Percentiles rank a stretch among this genome's conserved stretches.
phyloP scores from a whole-genome alignment of 805 yeast species.

The Saccharomycopsis amapae region DNA sequence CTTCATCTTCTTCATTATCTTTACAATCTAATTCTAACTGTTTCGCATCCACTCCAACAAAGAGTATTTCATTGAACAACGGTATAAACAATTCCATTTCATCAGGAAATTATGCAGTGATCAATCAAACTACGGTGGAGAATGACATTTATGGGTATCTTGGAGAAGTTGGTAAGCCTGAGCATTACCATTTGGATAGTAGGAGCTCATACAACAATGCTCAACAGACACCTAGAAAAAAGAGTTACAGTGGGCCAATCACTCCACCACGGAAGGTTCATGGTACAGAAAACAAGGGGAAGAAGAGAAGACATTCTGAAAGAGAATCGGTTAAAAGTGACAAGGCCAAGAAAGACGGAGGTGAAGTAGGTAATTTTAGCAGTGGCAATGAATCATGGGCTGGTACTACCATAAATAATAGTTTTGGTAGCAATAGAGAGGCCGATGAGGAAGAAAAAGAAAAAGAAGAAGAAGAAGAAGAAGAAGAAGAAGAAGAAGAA shows the following conservation, averaged over 20 bases:
- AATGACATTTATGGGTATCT: not conserved
- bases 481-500: not conserved
- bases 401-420: not conserved
- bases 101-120: not conserved
- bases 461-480: not conserved
- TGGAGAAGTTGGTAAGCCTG: not conserved
- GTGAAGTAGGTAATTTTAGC: too few relatives aligned
- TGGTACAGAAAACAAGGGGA: not conserved
- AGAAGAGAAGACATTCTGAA: slow-evolving; percentile 9
- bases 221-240: not conserved
- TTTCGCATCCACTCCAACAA: not conserved
- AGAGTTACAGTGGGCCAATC: not conserved
- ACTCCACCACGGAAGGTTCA: not conserved
- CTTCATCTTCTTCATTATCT: not conserved
- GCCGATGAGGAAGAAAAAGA: not conserved
- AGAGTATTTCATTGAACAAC: not conserved
- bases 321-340: slow-evolving; percentile 2
- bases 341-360: too few relatives aligned
- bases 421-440: too few relatives aligned
- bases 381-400: too few relatives aligned
- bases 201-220: not conserved
- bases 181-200: not conserved
- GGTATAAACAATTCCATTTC: not conserved
- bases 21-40: not conserved
- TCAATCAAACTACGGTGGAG: not conserved